A percentile compares a stretch with the other conserved stretches of the same genome.
phyloP scores from a whole-genome alignment of 148 eudicot genomes.

The Chenopodium suecicum region DNA sequence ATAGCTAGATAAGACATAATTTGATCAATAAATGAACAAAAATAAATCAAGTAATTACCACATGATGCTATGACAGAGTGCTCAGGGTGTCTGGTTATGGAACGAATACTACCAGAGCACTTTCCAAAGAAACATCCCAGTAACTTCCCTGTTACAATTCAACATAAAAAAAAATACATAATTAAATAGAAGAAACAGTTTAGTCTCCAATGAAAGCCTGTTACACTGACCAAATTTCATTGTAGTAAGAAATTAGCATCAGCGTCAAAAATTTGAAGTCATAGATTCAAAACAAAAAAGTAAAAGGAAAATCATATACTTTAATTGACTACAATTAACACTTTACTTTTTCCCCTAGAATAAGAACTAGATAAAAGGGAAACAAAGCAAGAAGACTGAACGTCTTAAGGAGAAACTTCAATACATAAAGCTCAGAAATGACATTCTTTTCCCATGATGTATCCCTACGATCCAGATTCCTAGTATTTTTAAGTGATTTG shows the following conservation, averaged over 20 bases:
- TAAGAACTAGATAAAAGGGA: background rate
- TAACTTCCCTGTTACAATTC: slow-evolving; percentile 58
- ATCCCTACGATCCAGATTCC: background rate
- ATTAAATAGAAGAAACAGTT: slow-evolving; percentile 5
- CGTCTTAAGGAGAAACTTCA: background rate
- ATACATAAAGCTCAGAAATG: background rate
- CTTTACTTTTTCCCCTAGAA: background rate
- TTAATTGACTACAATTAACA: background rate
- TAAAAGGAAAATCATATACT: background rate
- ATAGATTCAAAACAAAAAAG: background rate
- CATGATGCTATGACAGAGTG: slow-evolving; percentile 92
- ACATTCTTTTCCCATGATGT: background rate
- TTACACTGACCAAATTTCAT: background rate
- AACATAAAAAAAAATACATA: background rate
- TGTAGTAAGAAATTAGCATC: background rate
- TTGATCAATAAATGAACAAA: background rate
- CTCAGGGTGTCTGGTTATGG: slow-evolving; percentile 80
- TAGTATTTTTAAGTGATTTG: background rate
- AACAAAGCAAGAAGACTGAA: background rate
- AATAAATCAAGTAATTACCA: slow-evolving; percentile 45
- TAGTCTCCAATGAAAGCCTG: background rate
- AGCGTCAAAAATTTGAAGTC: background rate
- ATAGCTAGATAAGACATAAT: background rate
- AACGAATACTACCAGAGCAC: slow-evolving; percentile 94
- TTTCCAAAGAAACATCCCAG: slow-evolving; percentile 87